Base-by-base conservation (phyloP, 2,329 filamentous ascomycete genomes). In the Epichloe amarillans region DNA sequence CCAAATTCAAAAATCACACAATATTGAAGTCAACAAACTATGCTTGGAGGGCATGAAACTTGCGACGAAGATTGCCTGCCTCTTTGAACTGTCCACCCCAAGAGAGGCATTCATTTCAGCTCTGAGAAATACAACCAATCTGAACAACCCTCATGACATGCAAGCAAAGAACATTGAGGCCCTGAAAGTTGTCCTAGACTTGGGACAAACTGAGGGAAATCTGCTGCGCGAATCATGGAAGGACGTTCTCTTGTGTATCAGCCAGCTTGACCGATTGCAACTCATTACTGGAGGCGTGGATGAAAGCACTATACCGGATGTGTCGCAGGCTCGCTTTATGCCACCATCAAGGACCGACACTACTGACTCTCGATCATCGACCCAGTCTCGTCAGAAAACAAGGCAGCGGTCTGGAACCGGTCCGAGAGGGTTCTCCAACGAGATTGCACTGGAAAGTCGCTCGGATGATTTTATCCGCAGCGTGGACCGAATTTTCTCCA, bases 11-110 rank as follows among this genome's bases (percentile, higher is more conserved):
- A 90, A 95, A 62, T 86, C 88, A 0, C 87, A 95, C 58, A 96
- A 96, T 61, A 74, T 95, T 4, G 89, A 96, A 57, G 87, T 93
- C 15, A 90, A 96, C 65, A 88, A 84, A 62, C 70, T 95, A 6
- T 98, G 93, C 61, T 84, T 98, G 61, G 91, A 98, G 62, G 93
- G 93, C 3, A 88, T 97, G 75, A 95, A 90, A 65, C 76, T 98
- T 52, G 89, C 93, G 0, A 94, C 95, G 52, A 85, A 86, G 50
- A 93, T 98, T 56, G 86, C 91, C 7, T 98, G 93, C 64, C 72
- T 94, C 3, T 98, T 98, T 61, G 89, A 95, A 56, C 73, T 98
- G 1, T 84, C 91, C 50, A 95, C 90, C n/a, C 87, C 93, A 0
- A 78, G 93, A 15, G 89, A 95, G 64, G 93, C 94, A 1, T 98